phyloP scores from a whole-genome alignment of 306 rosid genomes.

The Citrullus mucosospermus region DNA sequence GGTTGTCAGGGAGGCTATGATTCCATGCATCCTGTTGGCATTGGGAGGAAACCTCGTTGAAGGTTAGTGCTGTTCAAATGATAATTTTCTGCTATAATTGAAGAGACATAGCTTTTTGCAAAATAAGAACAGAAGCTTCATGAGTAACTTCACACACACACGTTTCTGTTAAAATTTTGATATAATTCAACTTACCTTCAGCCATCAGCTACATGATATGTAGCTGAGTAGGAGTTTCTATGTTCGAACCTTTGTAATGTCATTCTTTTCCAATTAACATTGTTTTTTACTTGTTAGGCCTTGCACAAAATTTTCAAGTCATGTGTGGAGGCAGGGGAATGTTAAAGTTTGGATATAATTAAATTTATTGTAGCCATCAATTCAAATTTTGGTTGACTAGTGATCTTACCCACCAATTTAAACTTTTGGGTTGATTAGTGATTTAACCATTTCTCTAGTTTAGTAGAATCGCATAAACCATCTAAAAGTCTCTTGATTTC shows the following conservation, averaged over 20 bases:
- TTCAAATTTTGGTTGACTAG: neutral
- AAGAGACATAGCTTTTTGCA: neutral
- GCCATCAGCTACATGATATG: neutral
- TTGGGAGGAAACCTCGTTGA: constrained; percentile 92
- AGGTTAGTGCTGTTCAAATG: constrained; percentile 39
- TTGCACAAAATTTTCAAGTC: neutral
- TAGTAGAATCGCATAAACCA: neutral
- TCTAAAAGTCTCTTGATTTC: neutral
- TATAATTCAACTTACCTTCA: too few relatives aligned
- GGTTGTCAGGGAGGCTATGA: constrained; percentile 91
- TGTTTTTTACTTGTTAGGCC: neutral
- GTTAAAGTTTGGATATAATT: too few relatives aligned
- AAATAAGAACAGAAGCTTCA: neutral
- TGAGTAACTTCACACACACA: neutral
- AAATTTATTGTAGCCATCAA: neutral
- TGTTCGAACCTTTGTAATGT: too few relatives aligned
- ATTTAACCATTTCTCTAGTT: too few relatives aligned
- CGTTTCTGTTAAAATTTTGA: neutral
- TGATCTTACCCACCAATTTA: neutral
- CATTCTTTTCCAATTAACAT: neutral
- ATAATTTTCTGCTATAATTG: neutral
- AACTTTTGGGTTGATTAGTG: neutral
- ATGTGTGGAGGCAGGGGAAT: too few relatives aligned
- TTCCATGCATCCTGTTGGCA: constrained; percentile 97
- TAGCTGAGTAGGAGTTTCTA: too few relatives aligned